Evolutionary conservation across 225 moss, liverwort and hornwort species (phyloP).

Genomic region (Polytrichum commune): DNA sequence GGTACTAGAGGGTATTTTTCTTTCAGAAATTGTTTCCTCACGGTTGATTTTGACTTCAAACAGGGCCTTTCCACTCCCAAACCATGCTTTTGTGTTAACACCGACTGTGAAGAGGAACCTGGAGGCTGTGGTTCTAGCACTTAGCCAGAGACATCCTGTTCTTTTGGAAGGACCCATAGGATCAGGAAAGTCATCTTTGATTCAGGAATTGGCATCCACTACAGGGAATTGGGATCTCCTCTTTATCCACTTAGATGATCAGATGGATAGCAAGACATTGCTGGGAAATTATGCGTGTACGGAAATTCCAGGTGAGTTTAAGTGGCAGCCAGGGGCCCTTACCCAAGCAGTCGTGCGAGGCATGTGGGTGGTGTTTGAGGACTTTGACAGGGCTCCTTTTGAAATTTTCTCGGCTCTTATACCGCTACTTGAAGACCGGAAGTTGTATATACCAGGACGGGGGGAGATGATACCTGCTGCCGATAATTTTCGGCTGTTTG

Average conservation of each 20-base stretch:
- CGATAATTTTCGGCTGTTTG: conserved; percentile 87
- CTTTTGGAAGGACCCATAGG: conserved; percentile 94
- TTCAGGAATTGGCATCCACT: conserved; percentile 75
- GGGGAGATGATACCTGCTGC: conserved; percentile 94
- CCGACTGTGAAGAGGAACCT: conserved; percentile 78
- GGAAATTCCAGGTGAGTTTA: conserved; percentile 95
- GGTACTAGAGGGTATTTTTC: too few relatives aligned
- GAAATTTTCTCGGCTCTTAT: conserved; percentile 96
- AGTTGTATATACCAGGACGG: conserved; percentile 91
- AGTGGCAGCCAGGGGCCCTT: conserved; percentile 96
- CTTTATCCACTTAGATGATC: conserved; percentile 92
- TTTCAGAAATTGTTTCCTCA: too few relatives aligned
- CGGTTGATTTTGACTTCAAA: background rate
- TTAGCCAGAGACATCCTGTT: conserved; percentile 86
- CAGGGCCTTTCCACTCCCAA: conserved; percentile 36
- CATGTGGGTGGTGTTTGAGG: conserved; percentile 97
- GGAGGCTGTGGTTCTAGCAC: conserved; percentile 88
- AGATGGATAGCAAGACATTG: conserved; percentile 98
- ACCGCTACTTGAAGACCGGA: conserved; percentile 89
- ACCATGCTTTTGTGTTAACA: conserved; percentile 69
- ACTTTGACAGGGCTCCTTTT: conserved; percentile 90
- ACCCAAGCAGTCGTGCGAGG: conserved; percentile 94
- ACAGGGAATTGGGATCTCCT: conserved; percentile 90
- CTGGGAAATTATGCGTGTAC: conserved; percentile 89
- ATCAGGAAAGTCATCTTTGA: conserved; percentile 83